A percentile compares a stretch with the other conserved stretches of the same genome.
Evolutionary conservation across 208 protist species (phyloP).

Genomic region (Crithidia fasciculata): DNA sequence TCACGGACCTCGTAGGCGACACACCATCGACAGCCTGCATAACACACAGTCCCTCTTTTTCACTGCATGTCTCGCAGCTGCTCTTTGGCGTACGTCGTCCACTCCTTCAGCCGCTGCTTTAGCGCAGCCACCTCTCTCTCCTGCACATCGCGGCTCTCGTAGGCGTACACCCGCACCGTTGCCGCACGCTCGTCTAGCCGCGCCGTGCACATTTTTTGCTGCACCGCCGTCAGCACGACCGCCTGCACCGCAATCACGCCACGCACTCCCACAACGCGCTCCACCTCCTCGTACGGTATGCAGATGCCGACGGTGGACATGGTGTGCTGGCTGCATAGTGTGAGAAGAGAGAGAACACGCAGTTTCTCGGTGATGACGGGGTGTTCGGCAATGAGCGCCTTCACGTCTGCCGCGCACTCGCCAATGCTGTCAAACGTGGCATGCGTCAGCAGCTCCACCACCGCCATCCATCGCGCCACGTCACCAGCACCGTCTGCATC

Average conservation of each 20-base stretch:
- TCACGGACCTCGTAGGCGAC: no score
- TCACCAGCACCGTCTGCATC: background rate
- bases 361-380: slow-evolving; percentile 33
- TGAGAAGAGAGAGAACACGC: slow-evolving; percentile 49
- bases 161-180: slow-evolving; percentile 44
- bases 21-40: no score
- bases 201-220: slow-evolving; percentile 44
- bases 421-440: slow-evolving; percentile 9
- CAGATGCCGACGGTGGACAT: slow-evolving; percentile 11
- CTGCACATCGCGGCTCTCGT: slow-evolving; percentile 46
- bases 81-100: slow-evolving; percentile 30
- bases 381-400: slow-evolving; percentile 27
- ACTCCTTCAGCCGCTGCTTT: slow-evolving; percentile 41
- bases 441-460: slow-evolving; percentile 32
- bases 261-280: slow-evolving; percentile 17
- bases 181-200: slow-evolving; percentile 50
- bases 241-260: slow-evolving; percentile 42
- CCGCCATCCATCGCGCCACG: slow-evolving; percentile 3
- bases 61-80: slow-evolving; percentile 41
- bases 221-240: slow-evolving; percentile 51
- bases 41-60: no score
- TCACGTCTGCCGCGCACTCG: slow-evolving; percentile 7
- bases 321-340: slow-evolving; percentile 31
- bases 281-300: slow-evolving; percentile 40
- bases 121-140: slow-evolving; percentile 33